Evolutionary conservation across 176 grass and related monocot genomes (phyloP), one percentile per base, ranked within the genome.

Genomic region (Coix lacrymajobi): DNA sequence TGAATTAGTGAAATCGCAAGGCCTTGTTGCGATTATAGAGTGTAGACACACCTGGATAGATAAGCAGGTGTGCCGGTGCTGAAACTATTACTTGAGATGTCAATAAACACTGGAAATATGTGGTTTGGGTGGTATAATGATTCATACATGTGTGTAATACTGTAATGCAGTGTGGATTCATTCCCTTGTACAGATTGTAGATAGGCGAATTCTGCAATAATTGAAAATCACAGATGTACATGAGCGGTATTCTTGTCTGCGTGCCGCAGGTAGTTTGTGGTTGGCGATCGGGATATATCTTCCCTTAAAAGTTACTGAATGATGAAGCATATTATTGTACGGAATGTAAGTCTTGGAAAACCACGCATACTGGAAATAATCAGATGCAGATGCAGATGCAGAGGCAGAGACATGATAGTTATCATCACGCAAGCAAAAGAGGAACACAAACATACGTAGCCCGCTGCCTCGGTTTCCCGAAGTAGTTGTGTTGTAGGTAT

Each of bases 101-200:
- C 71, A 83, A 90, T 78, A 82, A 82, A 73, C 46, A 82, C 34
- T 56, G 26, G 19, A 64, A 46, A 13, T 46, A 3, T 72, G 22
- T 77, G 22, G 41, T 71, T 64, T 77, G 24, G 22, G 37, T 15
- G 71, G 15, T 87, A 81, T 81, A 67, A 57, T 44, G 44, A 36
- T 75, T 57, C 4, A 24, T 65, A 39, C 69, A 6, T 73, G 69
- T n/a, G 56, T 60, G 22, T 24, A 66, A 11, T 54, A 41, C 9
- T 60, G 22, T 24, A 66, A 11, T 54, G 54, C 9, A 4, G 6
- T 25, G 76, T 54, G 43, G 49, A 63, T 69, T 56, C 17, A 82
- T 71, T 78, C 46, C 61, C 57, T 44, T 86, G 83, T 90, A 86
- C 79, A 90, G 78, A 90, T 89, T 85, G 56, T 85, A 82, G 72